Percentiles rank a stretch among this genome's conserved stretches.
These are phyloP conservation scores for Tulasnella sp. DNA, from an alignment of 768 basidiomycete genomes.

Conservation along the genomic window DNA sequence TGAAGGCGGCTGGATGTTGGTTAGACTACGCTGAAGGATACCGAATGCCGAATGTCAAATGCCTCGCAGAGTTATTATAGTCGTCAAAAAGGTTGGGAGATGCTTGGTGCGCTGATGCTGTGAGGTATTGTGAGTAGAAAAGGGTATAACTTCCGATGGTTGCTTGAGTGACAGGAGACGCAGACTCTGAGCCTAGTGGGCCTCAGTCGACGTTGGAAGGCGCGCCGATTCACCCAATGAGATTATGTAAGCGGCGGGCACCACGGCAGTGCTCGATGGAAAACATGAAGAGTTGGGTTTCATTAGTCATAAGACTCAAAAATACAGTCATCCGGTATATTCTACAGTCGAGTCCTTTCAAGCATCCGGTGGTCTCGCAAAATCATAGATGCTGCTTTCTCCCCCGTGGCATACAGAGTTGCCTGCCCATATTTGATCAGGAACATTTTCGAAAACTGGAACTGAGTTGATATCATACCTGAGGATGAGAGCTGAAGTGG, in stretches of 20 bases:
- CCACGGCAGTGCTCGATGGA: not conserved
- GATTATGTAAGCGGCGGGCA: not conserved
- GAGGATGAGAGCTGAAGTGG: constrained; percentile 21
- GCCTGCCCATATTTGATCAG: constrained; percentile 7
- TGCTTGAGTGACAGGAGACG: not conserved
- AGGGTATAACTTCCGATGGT: not conserved
- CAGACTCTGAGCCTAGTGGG: constrained; percentile 2
- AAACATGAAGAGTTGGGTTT: not conserved
- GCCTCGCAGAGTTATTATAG: not conserved
- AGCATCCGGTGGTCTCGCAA: not conserved
- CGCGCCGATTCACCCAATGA: not conserved
- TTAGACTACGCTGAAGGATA: not conserved
- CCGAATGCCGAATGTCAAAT: not conserved
- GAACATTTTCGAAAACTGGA: not conserved
- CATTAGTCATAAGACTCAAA: not conserved
- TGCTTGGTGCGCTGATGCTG: not conserved
- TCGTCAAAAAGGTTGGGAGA: not conserved
- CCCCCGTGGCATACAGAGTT: constrained; percentile 21
- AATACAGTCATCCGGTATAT: not conserved
- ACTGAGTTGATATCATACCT: not conserved
- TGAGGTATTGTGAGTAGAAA: not conserved
- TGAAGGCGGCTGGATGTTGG: constrained; percentile 9
- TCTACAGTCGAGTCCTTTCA: not conserved
- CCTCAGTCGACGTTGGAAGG: constrained; percentile 8
- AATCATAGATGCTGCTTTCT: constrained; percentile 21